Base-by-base conservation (phyloP, 257 asterid genomes). In the Gynochthodes officinalis region DNA sequence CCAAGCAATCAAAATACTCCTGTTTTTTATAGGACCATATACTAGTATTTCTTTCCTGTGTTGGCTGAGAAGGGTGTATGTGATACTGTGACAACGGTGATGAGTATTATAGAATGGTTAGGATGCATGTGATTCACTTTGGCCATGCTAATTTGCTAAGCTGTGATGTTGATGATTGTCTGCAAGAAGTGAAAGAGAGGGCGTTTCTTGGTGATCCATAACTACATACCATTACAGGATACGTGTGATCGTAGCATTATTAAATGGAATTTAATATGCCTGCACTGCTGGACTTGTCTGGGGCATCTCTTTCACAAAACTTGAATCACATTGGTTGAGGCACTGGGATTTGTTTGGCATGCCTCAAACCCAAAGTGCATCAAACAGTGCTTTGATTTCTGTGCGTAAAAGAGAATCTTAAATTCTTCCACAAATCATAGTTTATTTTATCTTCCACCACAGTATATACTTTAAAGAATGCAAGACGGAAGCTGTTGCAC, bases 341-440 rank as follows among this genome's bases (percentile, higher is more conserved):
- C 79, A 84, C 86, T 84, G 88, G 87, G 90, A 87, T 84, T 82
- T 88, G 90, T 86, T 89, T 82, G 89, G 92, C 96, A 90, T 89
- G 96, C 91, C 76, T 71, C 78, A 62, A 72, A 65, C 85, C 78
- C 64, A 50, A 62, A 81, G 55, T 67, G 79, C 66, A 72, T 80
- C 75, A 77, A 82, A 85, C 83, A 65, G 70, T 83, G 85, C 92
- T 82, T 92, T 83, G 92, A 81, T 87, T 84, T 90, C 89, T 79
- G 91, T 82, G 89, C 11, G 50, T 46, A 59, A 43, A 62, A 75
- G 67, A 79, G 79, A 82, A 78, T 83, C 81, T 77, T 67, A 58
- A 62, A 75, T 84, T 87, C 89, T 76, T 87, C 81, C 67, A 59
- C 66, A 12, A 71, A 28, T 60, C 25, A 61, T 73, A 33, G 64